These are phyloP conservation scores for Pseudogymnoascus sp. DNA, from an alignment of 2,329 filamentous ascomycete genomes.

Conservation along the genomic window DNA sequence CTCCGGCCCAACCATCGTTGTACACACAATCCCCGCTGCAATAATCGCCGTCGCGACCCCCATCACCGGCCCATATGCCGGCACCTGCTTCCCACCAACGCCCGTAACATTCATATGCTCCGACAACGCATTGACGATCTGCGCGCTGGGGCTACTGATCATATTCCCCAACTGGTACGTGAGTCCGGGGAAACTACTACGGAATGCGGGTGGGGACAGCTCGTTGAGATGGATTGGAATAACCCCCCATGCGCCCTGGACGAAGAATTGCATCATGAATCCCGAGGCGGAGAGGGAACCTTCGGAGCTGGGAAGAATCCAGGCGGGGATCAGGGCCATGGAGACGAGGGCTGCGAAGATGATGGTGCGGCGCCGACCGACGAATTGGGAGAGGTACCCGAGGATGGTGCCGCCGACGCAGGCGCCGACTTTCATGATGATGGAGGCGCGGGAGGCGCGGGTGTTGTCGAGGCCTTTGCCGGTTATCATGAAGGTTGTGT, in stretches of 20 bases:
- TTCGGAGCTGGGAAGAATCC: slow-evolving; percentile 58
- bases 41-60: slow-evolving; percentile 71
- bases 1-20: slow-evolving; percentile 57
- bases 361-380: slow-evolving; percentile 61
- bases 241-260: slow-evolving; percentile 64
- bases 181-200: slow-evolving; percentile 59
- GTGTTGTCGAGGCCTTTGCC: slow-evolving; percentile 61
- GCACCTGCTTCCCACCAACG: slow-evolving; percentile 47
- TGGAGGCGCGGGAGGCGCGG: slow-evolving; percentile 64
- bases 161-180: slow-evolving; percentile 68
- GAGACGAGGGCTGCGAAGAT: slow-evolving; percentile 51
- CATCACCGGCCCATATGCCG: slow-evolving; percentile 70
- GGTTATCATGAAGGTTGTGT: slow-evolving; percentile 70
- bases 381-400: slow-evolving; percentile 59
- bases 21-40: slow-evolving; percentile 58
- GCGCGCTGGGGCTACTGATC: slow-evolving; percentile 61
- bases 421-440: slow-evolving; percentile 71
- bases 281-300: slow-evolving; percentile 64
- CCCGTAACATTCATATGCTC: slow-evolving; percentile 53
- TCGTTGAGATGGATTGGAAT: slow-evolving; percentile 65
- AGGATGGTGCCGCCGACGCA: slow-evolving; percentile 57
- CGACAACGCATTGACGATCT: slow-evolving; percentile 69
- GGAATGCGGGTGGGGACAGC: slow-evolving; percentile 58
- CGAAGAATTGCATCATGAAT: slow-evolving; percentile 74
- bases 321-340: slow-evolving; percentile 72